phyloP scores from a whole-genome alignment of 2,329 filamentous ascomycete genomes.

The Trichoderma harzianum region DNA sequence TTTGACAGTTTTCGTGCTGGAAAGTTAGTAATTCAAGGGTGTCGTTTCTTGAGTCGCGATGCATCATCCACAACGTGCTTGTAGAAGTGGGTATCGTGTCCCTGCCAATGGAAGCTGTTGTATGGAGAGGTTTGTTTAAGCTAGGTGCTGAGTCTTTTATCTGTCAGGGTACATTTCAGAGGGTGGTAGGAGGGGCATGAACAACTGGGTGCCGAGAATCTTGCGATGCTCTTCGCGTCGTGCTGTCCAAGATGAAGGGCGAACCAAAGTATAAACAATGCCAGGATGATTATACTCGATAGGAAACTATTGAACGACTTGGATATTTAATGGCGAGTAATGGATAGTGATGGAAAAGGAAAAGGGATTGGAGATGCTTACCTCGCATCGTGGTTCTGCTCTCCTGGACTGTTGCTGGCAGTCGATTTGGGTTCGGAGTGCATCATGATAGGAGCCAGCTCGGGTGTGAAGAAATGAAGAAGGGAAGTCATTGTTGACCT shows the following conservation, averaged over 20 bases:
- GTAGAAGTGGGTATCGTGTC: background rate
- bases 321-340: background rate
- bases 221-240: background rate
- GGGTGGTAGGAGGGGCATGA: background rate
- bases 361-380: background rate
- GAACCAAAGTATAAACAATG: background rate
- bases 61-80: background rate
- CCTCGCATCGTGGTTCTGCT: background rate
- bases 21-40: background rate
- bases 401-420: background rate
- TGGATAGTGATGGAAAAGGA: background rate
- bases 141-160: background rate
- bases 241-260: background rate
- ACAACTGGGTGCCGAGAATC: background rate
- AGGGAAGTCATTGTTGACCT: background rate
- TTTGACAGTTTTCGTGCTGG: background rate
- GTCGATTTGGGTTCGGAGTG: background rate
- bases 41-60: background rate
- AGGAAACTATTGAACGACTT: background rate
- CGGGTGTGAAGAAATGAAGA: background rate
- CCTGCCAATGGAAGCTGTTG: background rate
- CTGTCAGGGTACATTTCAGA: too few species aligned
- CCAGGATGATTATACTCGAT: background rate
- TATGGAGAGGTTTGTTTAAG: background rate
- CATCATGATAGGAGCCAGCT: background rate